Percentiles rank a stretch among this genome's conserved stretches.
These are phyloP conservation scores for Prunus padus DNA, from an alignment of 306 rosid species.

Conservation along the genomic window DNA sequence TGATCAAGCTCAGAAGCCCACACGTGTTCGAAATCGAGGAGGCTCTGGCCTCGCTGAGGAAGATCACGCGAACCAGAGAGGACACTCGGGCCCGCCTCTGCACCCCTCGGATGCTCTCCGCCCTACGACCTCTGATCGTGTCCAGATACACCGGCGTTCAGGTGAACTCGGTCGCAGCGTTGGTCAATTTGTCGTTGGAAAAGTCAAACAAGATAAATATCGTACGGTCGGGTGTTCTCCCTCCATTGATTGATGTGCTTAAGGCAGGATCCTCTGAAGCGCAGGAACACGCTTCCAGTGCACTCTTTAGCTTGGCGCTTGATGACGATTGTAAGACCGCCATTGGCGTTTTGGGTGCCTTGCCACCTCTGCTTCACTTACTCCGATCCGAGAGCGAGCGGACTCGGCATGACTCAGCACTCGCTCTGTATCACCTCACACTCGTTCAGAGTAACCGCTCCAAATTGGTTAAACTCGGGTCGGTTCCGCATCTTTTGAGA, in stretches of 20 bases:
- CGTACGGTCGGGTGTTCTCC: slow-evolving; percentile 86
- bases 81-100: slow-evolving; percentile 60
- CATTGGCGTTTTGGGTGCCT: slow-evolving; percentile 79
- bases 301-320: slow-evolving; percentile 74
- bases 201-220: slow-evolving; percentile 69
- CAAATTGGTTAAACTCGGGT: slow-evolving; percentile 70
- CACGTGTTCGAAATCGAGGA: slow-evolving; percentile 50
- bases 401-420: slow-evolving; percentile 77
- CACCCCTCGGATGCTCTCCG: slow-evolving; percentile 43
- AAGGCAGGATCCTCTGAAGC: slow-evolving; percentile 66
- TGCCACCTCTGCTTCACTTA: slow-evolving; percentile 60
- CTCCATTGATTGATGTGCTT: slow-evolving; percentile 63
- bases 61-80: slow-evolving; percentile 52
- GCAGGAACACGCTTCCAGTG: slow-evolving; percentile 84
- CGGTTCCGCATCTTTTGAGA: slow-evolving; percentile 43
- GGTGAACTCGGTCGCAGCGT: slow-evolving; percentile 72
- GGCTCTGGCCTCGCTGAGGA: slow-evolving; percentile 51
- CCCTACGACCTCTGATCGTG: slow-evolving; percentile 41
- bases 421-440: slow-evolving; percentile 74
- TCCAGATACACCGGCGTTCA: slow-evolving; percentile 51
- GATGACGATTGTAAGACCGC: slow-evolving; percentile 78
- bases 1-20: slow-evolving; percentile 48
- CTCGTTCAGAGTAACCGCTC: slow-evolving; percentile 72
- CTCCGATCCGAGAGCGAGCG: slow-evolving; percentile 65
- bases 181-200: slow-evolving; percentile 76